Evolutionary conservation across 352 stramenopile species (phyloP), one percentile per base, ranked within the genome.

Genomic region (Globisporangium spinosum): DNA sequence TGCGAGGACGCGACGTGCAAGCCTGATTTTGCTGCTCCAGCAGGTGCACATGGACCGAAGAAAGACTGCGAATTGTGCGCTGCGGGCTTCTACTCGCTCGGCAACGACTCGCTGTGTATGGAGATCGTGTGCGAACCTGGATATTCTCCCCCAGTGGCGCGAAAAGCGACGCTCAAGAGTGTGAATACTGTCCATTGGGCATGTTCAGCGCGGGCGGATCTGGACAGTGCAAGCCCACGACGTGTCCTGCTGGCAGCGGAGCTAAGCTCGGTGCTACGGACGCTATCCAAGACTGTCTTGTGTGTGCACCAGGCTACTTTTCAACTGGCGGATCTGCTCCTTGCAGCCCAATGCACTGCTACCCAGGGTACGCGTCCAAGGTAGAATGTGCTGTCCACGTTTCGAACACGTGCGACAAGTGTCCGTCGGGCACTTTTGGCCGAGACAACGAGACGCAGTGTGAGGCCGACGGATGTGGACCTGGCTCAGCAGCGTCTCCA

Each of bases 11-110:
- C 78, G 0, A 76, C 70, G 20, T 86, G 78, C 49, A 71, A 70
- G 49, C 72, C 78, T 9, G 78, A 74, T 0, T 79, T 66, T 58
- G 64, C 70, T 17, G 75, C 76, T 1, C 62, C 68, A 12, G 55
- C 65, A 13, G 76, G 70, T 1, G 71, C 78, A 3, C 68, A 65
- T n/a, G 72, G 68, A 0, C 68, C 76, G 0, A 74, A 76, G 69
- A 69, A 62, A n/a, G 76, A 83, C 60, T 86, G 78, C 54, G 47
- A 70, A 8, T 38, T 82, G 34, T 86, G 78, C 55, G 64, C 58
- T 4, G 72, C 76, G 13, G 78, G 78, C 1, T 72, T 55, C 40
- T 86, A 68, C 68, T 82, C 78, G 20, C 58, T 70, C n/a, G 78
- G 78, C 51, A 73, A 76, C 32, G 53, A 60, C 45, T 66, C 70